Conservation (phyloP, 768 basidiomycete genomes). For the Cyclocybe aegerita region DNA sequence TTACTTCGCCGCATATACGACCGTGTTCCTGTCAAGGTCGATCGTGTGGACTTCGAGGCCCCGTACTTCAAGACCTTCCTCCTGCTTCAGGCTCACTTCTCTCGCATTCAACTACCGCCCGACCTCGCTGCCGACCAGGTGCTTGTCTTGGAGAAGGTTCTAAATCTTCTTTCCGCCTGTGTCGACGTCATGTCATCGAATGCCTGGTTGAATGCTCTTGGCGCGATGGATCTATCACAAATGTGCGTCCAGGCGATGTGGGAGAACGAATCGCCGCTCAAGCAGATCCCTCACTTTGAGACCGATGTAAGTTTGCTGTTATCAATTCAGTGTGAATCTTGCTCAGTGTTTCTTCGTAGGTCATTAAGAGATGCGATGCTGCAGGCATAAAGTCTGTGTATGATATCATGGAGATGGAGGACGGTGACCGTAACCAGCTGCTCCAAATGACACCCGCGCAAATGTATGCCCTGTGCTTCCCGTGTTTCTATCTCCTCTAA, state of each 20-base stretch:
- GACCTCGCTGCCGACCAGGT: slow-evolving; percentile 93
- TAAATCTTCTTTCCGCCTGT: slow-evolving; percentile 90
- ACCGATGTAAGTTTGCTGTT: slow-evolving; percentile 55
- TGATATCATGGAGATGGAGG: slow-evolving; percentile 98
- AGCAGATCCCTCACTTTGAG: slow-evolving; percentile 97
- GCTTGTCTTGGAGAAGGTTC: slow-evolving; percentile 84
- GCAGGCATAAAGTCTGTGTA: slow-evolving; percentile 88
- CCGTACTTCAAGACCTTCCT: slow-evolving; percentile 99
- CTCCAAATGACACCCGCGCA: slow-evolving; percentile 83
- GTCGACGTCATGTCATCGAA: slow-evolving; percentile 99
- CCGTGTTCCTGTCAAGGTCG: slow-evolving; percentile 94
- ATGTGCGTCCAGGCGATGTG: slow-evolving; percentile 99
- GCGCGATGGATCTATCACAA: slow-evolving; percentile 97
- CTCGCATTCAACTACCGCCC: slow-evolving; percentile 85
- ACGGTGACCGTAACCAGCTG: slow-evolving; percentile 78
- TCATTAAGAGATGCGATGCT: slow-evolving; percentile 81
- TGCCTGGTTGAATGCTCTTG: slow-evolving; percentile 90
- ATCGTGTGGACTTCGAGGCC: slow-evolving; percentile 79
- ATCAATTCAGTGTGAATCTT: background rate
- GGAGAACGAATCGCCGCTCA: slow-evolving; percentile 95
- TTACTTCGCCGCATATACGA: slow-evolving; percentile 90
- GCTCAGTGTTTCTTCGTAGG: slow-evolving; percentile 36
- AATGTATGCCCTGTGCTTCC: slow-evolving; percentile 68
- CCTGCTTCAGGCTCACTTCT: slow-evolving; percentile 95
- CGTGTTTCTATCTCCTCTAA: slow-evolving; percentile 11